phyloP scores from a whole-genome alignment of 2,329 filamentous ascomycete genomes.

The Penicillium sp. region DNA sequence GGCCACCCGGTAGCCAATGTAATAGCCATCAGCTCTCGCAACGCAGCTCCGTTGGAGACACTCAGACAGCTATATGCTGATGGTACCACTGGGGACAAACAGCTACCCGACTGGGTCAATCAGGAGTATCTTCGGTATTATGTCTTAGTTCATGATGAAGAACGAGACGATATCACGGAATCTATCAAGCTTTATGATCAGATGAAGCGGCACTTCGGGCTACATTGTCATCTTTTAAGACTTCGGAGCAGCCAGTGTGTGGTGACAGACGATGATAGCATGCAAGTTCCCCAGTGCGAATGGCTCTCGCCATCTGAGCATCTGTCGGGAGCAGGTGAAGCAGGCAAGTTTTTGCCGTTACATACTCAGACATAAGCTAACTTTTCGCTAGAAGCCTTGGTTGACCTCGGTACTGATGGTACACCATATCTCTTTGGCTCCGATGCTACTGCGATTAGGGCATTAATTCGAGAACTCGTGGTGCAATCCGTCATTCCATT shows the following conservation, averaged over 20 bases:
- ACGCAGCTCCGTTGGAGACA: conserved; percentile 79
- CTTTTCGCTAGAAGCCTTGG: conserved; percentile 34
- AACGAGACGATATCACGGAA: conserved; percentile 85
- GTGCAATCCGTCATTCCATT: conserved; percentile 91
- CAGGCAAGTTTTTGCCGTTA: conserved; percentile 46
- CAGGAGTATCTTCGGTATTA: conserved; percentile 94
- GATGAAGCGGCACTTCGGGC: conserved; percentile 97
- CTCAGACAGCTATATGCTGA: conserved; percentile 79
- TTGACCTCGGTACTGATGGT: conserved; percentile 66
- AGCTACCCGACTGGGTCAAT: conserved; percentile 81
- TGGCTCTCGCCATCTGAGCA: conserved; percentile 91
- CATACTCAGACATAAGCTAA: conserved; percentile 5
- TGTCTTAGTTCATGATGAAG: conserved; percentile 93
- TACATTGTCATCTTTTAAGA: conserved; percentile 90
- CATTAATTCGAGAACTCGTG: conserved; percentile 91
- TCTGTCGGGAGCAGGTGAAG: conserved; percentile 67
- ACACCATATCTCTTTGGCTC: conserved; percentile 84
- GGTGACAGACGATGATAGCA: conserved; percentile 87
- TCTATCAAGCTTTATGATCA: conserved; percentile 91
- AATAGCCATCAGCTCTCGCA: conserved; percentile 91
- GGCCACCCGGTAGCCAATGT: conserved; percentile 91
- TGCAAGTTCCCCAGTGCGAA: conserved; percentile 75
- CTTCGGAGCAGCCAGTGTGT: conserved; percentile 81
- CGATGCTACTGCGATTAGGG: conserved; percentile 81
- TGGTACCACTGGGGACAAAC: conserved; percentile 73